Base-by-base conservation (phyloP, 2,329 filamentous ascomycete species). In the Colletotrichum tanaceti region DNA sequence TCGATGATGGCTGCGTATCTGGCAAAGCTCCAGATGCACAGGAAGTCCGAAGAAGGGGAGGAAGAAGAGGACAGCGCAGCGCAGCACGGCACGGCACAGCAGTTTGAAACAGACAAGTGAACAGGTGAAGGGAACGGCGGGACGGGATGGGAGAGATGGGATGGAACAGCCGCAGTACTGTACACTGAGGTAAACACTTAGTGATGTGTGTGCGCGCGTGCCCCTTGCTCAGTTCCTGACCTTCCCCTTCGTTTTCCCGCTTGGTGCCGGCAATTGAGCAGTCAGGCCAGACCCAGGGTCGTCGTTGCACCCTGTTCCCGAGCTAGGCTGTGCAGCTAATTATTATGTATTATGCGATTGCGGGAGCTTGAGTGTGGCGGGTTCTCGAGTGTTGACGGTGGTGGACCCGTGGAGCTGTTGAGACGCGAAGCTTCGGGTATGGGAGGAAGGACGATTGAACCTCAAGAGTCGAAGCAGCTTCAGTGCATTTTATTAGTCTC, bases 341-440 rank as follows among this genome's bases (percentile, higher is more conserved):
- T n/a, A n/a, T n/a, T n/a, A n/a, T 24, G 24, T 24, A 24, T 41
- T 16, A 44, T 49, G 44, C 11, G 41, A 58, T 9, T 28, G 24
- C 18, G 22, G 49, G 20, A 49, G 65, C 52, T 58, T 44, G 47
- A 50, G 32, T 47, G 41, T 46, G 50, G 63, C 44, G 54, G 54
- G 18, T 32, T 28, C 47, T 50, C 44, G 24, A 50, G 54, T 44
- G 49, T 52, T 24, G 38, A 32, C 44, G 55, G 62, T 65, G 65
- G 62, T 65, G 65, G 62, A 60, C 60, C 54, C 50, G 55, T 65
- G 62, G 62, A 68, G 55, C 62, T 65, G 43, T 41, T 18, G 55
- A 41, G 65, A 44, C 35, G 46, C 55, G 28, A 46, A 50, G 57
- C 28, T 24, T 44, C n/a, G 54, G 24, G 28, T 32, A 20, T 7